Evolutionary conservation across 352 stramenopile genomes (phyloP), one percentile per base, ranked within the genome.

Genomic region (Phytophthora capsici): DNA sequence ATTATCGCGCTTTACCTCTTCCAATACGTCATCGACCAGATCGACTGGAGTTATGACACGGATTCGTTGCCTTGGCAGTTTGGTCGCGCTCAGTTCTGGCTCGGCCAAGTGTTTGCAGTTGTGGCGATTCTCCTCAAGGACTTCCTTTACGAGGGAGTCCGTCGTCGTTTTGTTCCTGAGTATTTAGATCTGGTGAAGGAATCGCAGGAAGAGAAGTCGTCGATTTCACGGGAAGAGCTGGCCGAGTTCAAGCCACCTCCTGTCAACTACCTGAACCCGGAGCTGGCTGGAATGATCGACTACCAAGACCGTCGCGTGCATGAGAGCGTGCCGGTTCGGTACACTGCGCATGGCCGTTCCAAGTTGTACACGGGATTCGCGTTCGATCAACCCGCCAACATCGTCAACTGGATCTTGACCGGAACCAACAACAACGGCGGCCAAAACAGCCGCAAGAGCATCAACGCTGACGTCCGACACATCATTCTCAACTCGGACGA

Each of bases 61-160:
- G 81, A 91, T 62, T 86, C 87, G 47, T 90, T 94, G 56, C 84
- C 85, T 20, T 94, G 87, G 85, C 74, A 91, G 41, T 93, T 94
- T 40, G 80, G 55, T 1, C 79, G 75, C 4, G 25, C 63, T 10
- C 71, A 86, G 60, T 91, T 89, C 59, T 95, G 87, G 87, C 59
- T 95, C 13, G 82, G 85, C 14, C 87, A 91, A 62, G 36, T 94
- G 17, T 77, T 95, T 49, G 82, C 86, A 2, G 47, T 90, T 12
- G 77, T 90, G 6, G 84, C 71, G 2, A 76, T 95, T 56, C 63
- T 91, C 19, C 7, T 66, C 0, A 94, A 94, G 56, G 78, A 95
- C 47, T 84, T 91, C 4, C 74, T 91, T 13, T 91, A 89, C 54
- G 81, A 89, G 63, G 82, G 73, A 22, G 80, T 66, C 23, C 74